A percentile compares a stretch with the other conserved stretches of the same genome.
These are phyloP conservation scores for Candida pseudoglaebosa DNA, from an alignment of 805 yeast species.

Conservation along the genomic window DNA sequence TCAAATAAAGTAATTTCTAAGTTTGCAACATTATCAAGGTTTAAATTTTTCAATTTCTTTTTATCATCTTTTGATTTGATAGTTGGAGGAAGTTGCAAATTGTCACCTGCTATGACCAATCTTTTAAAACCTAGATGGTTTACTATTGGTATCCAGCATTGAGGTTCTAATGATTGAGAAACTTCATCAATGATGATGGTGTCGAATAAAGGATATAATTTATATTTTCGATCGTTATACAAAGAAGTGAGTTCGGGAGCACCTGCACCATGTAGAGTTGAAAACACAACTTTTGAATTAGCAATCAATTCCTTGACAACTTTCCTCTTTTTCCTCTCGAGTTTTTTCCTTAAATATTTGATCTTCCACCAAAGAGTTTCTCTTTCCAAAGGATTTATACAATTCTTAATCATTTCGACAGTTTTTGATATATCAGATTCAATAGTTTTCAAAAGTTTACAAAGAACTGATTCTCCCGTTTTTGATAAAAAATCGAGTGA, in stretches of 20 bases:
- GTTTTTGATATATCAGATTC: slow-evolving; percentile 65
- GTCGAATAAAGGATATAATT: slow-evolving; percentile 50
- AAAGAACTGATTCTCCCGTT: slow-evolving; percentile 33
- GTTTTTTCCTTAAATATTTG: slow-evolving; percentile 65
- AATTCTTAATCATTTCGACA: slow-evolving; percentile 53
- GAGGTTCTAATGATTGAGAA: slow-evolving; percentile 90
- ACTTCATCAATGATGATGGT: slow-evolving; percentile 92
- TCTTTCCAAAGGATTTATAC: slow-evolving; percentile 61
- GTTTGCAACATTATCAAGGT: slow-evolving; percentile 30
- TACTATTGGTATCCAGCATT: slow-evolving; percentile 91
- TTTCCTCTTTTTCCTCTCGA: slow-evolving; percentile 60
- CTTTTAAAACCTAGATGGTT: slow-evolving; percentile 54
- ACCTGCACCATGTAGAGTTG: slow-evolving; percentile 89
- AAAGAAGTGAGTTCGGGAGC: slow-evolving; percentile 60
- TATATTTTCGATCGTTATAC: slow-evolving; percentile 28
- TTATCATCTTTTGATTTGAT: slow-evolving; percentile 50
- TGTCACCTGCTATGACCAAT: slow-evolving; percentile 87
- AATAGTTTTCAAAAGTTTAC: slow-evolving; percentile 59
- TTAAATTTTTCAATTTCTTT: slow-evolving; percentile 18
- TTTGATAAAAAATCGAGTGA: slow-evolving; percentile 73
- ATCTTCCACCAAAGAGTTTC: slow-evolving; percentile 65
- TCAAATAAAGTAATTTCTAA: slow-evolving; percentile 78
- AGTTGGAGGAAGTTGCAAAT: slow-evolving; percentile 89
- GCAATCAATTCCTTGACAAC: slow-evolving; percentile 55
- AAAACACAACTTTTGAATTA: slow-evolving; percentile 64